Evolutionary conservation across 805 yeast species (phyloP), one percentile per base, ranked within the genome.

Genomic region (Zygotorulaspora danielsina): DNA sequence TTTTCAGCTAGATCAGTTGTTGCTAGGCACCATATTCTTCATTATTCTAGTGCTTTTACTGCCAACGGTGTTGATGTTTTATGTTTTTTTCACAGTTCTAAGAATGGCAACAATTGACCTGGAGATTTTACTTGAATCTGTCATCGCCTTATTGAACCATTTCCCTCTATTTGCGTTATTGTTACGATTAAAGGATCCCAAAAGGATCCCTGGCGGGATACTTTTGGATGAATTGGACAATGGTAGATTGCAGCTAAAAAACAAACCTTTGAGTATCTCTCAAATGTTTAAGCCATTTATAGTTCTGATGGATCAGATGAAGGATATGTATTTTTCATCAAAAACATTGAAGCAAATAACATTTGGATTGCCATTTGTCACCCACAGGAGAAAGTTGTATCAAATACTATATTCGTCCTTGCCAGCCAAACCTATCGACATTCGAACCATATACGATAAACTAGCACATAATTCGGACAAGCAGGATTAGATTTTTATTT

Each of bases 51-150:
- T 83, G 0, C 84, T 88, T 50, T 66, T 94, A 22, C 61, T 88
- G 35, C 98, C 98, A 1, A 93, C 99, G 0, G 82, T 87, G 2
- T 58, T 81, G 49, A 93, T 93, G 10, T 93, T 89, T 57, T 93
- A 93, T 55, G 50, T 79, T 12, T 75, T 81, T 16, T 90, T 88
- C 61, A 82, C 85, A 5, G 44, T 71, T 0, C 66, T 80, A 4
- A 68, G 88, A 39, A 53, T 87, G 24, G 46, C 70, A 0, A 69
- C 77, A 3, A 63, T 85, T 29, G 39, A 67, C 2, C 36, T 70
- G 1, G 65, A 75, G 25, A 78, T 81, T 13, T 36, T 66, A 1
- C 59, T 82, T 16, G 93, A 86, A 48, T 66, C 80, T 29, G 34
- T 69, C 0, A 69, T 86, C 46, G 76, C 89, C 5, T 58, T 77